Evolutionary conservation across 2,329 filamentous ascomycete genomes (phyloP), one percentile per base, ranked within the genome.

Genomic region (Zymoseptoria tritici): DNA sequence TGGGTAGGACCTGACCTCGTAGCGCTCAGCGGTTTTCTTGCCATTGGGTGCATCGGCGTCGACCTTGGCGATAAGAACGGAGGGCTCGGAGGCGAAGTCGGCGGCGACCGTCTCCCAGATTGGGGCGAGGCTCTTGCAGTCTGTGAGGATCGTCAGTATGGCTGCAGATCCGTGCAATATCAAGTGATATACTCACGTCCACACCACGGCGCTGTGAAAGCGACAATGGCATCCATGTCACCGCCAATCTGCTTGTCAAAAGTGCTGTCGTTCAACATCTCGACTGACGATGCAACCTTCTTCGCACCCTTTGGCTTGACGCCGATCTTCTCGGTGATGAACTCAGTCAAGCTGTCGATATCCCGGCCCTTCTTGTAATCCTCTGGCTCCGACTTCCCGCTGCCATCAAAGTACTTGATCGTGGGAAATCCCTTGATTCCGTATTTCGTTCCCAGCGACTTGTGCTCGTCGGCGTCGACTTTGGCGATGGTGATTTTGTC

Each of bases 201-300:
- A 78, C 94, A 99, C 94, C 93, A 97, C 57, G 94, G 92, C 57
- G 94, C 93, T 68, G 95, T 99, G 77, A 99, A 99, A 52, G 95
- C 92, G 73, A 99, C 92, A 58, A 99, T 77, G 20, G 96, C 90
- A 76, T 95, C 82, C 83, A 96, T 91, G 64, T 96, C 90, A 56
- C 85, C 81, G 64, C 93, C 93, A 78, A 97, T 81, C 61, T 83
- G 80, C 73, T 86, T 79, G 76, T 86, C 84, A 78, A 97, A 97
- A 60, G 84, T 85, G 67, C 81, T 76, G 71, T 97, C 91, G 55
- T 83, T 91, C 75, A 99, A 81, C 78, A 90, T 87, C 70, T 86
- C 83, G 9, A 99, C 88, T 61, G 85, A 78, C 76, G 89, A 95
- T 19, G 88, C 85, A 68, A 86, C 77, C 74, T 85, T 85, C 67